Conservation (phyloP, 2,329 filamentous ascomycete genomes). For the Colletotrichum musae region DNA sequence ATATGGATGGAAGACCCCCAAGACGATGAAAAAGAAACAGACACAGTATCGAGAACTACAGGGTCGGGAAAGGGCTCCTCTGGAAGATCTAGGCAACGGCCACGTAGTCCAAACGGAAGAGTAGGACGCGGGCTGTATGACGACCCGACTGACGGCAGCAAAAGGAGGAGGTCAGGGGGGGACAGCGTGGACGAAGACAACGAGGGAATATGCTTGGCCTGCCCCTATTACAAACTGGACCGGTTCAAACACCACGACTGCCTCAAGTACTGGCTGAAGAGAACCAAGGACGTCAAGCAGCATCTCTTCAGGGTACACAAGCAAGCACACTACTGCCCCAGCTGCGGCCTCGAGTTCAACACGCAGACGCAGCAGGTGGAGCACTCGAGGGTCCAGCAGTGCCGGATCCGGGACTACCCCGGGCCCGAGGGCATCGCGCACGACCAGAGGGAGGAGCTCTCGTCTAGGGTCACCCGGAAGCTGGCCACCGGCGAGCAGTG, state of each 20-base stretch:
- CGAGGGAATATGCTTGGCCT: neutral
- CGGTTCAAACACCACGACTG: constrained; percentile 2
- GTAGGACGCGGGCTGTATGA: neutral
- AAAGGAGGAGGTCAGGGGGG: neutral
- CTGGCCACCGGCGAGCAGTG: no score
- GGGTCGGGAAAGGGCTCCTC: neutral
- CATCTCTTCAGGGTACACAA: neutral
- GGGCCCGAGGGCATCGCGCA: no score
- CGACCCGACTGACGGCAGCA: neutral
- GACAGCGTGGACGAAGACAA: neutral
- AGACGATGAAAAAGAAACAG: neutral
- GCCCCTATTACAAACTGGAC: constrained; percentile 2
- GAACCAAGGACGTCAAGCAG: constrained; percentile 21
- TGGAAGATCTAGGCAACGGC: neutral
- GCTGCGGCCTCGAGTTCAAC: neutral
- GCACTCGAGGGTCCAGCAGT: neutral
- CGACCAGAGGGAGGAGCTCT: no score
- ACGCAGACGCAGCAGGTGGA: neutral
- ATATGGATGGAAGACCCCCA: neutral
- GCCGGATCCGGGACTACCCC: neutral
- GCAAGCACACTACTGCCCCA: constrained; percentile 1
- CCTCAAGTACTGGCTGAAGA: neutral
- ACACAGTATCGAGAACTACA: neutral
- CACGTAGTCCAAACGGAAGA: neutral
- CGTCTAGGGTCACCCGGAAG: no score